Evolutionary conservation across 164 flowering plant genomes (phyloP).

Genomic region (Chloranthus sessilifolius): DNA sequence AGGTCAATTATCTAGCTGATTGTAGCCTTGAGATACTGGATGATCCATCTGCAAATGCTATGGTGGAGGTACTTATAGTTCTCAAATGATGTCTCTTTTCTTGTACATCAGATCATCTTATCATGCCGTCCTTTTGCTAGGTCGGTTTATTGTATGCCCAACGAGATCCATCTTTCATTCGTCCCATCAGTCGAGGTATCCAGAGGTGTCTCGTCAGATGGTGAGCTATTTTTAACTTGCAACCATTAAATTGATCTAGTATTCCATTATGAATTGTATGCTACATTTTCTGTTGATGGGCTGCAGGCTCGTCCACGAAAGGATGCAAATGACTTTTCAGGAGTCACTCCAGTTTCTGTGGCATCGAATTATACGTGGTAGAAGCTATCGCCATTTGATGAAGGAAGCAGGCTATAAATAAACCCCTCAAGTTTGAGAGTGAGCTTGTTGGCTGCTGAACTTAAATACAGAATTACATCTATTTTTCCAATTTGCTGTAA

Average conservation of each 20-base stretch:
- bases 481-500: too few species aligned
- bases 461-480: too few species aligned
- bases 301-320: constrained; percentile 87
- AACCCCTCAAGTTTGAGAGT: constrained; percentile 11
- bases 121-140: constrained; percentile 26
- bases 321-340: constrained; percentile 44
- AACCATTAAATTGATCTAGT: not conserved
- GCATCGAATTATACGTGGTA: constrained; percentile 85
- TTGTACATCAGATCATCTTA: not conserved
- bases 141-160: constrained; percentile 89
- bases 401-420: constrained; percentile 62
- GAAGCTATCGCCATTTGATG: constrained; percentile 91
- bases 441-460: not conserved
- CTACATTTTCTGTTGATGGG: constrained; percentile 10
- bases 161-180: constrained; percentile 84
- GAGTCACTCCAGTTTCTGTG: constrained; percentile 43
- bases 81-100: not conserved
- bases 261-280: constrained; percentile 1
- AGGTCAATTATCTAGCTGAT: constrained; percentile 84
- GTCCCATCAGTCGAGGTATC: constrained; percentile 73
- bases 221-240: constrained; percentile 32
- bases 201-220: constrained; percentile 96
- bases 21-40: constrained; percentile 85
- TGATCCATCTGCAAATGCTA: constrained; percentile 72
- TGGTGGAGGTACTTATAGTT: constrained; percentile 59